Conservation (phyloP, 179 eudicot species). For the Silene coronaria region DNA sequence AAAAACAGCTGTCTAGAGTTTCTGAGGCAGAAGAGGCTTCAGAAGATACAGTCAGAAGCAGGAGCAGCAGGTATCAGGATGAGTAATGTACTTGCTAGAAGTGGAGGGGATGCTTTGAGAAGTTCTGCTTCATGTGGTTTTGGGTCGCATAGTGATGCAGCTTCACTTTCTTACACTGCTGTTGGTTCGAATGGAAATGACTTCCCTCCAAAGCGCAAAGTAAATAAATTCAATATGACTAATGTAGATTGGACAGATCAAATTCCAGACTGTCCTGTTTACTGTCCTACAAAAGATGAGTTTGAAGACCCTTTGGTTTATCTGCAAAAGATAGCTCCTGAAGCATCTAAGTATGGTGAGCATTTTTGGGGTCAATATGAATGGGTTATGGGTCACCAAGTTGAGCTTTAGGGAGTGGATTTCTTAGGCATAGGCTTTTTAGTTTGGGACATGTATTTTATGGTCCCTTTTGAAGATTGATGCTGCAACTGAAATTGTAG, state of each 20-base stretch:
- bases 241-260: conserved; percentile 69
- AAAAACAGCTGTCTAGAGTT: conserved; percentile 51
- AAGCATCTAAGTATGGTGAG: conserved; percentile 86
- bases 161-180: conserved; percentile 29
- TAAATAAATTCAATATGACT: conserved; percentile 48
- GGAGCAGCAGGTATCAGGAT: conserved; percentile 25
- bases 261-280: conserved; percentile 80
- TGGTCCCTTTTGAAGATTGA: background rate
- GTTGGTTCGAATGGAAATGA: conserved; percentile 36
- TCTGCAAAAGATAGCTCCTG: conserved; percentile 84
- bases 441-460: background rate
- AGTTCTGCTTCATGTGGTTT: conserved; percentile 59
- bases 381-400: background rate
- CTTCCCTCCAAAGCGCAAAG: conserved; percentile 42
- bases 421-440: background rate
- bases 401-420: background rate
- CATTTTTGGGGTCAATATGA: background rate
- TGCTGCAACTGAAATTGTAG: background rate
- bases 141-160: conserved; percentile 37
- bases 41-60: conserved; percentile 48
- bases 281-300: conserved; percentile 70
- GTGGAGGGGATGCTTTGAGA: conserved; percentile 73
- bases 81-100: conserved; percentile 52
- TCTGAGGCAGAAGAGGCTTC: conserved; percentile 82
- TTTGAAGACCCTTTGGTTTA: conserved; percentile 87